Conservation (phyloP, 257 asterid genomes). For the Petrea volubilis region DNA sequence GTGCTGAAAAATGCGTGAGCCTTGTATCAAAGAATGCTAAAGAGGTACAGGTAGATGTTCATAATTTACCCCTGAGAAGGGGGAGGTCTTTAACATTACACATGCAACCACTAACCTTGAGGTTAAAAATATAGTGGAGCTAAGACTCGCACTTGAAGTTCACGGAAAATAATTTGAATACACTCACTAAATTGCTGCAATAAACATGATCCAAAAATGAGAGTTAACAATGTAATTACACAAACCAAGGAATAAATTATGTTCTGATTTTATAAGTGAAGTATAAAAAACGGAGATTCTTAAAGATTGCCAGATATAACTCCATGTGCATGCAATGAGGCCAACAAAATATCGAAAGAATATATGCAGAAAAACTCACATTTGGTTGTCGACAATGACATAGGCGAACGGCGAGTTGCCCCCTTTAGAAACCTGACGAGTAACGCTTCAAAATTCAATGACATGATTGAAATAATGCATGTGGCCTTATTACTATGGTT, state of each 20-base stretch:
- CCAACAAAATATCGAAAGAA: constrained; percentile 5
- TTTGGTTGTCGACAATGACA: constrained; percentile 62
- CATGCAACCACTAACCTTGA: background rate
- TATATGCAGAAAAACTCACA: constrained; percentile 41
- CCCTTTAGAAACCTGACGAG: constrained; percentile 55
- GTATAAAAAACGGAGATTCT: background rate
- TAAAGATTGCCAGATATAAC: background rate
- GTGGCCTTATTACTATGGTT: background rate
- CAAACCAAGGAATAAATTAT: background rate
- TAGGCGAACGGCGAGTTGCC: constrained; percentile 73
- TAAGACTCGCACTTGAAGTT: background rate
- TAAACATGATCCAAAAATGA: background rate
- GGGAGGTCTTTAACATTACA: background rate
- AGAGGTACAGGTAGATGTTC: background rate
- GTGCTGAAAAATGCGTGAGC: background rate
- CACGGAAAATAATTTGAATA: background rate
- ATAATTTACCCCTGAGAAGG: background rate
- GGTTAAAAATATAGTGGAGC: background rate
- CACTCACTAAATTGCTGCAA: background rate
- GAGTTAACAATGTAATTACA: background rate
- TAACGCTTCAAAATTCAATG: background rate
- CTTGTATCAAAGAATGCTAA: background rate
- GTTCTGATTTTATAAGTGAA: background rate
- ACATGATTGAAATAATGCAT: background rate
- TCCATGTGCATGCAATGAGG: background rate